Base-by-base conservation (phyloP, 306 rosid genomes). In the Prunus mume region DNA sequence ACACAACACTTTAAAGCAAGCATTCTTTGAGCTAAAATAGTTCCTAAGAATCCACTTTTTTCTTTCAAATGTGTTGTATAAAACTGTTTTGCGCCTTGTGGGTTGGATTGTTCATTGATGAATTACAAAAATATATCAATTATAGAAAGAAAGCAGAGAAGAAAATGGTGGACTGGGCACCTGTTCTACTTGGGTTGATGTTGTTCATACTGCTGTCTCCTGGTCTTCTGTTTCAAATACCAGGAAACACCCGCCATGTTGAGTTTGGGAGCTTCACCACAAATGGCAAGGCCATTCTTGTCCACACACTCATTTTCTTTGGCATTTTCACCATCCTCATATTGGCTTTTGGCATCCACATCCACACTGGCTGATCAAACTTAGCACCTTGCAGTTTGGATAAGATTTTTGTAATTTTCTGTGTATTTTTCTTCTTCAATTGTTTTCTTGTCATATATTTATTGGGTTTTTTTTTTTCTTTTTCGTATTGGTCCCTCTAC, bases 151-250 rank as follows among this genome's bases (percentile, higher is more conserved):
- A 18, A 54, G 45, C 20, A 63, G 6, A 11, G 22, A 65, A 32
- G 55, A 71, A 69, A 62, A 88, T 86, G 87, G 13, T 82, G 79
- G 90, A 89, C 38, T 89, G 93, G 93, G 90, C 86, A 19, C 93
- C 93, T 18, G 46, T 86, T 57, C 24, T 84, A 1, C 13, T 89
- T 3, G 93, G 87, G 55, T 76, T 75, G 17, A 22, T 89, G 38
- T 51, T 89, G 9, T 89, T 86, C 89, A 52, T 89, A 24, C 73
- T 89, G 22, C 87, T 86, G 45, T 89, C 93, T 22, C 93, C 93
- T 0, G 93, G 93, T 0, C 83, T 86, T 20, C 80, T 89, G 3
- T 84, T 89, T 43, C 93, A 83, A 83, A 49, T 89, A 9, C 93
- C 90, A 5, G 90, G 89, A 28, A 82, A 84, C 65, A 8, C 55